Evolutionary conservation across 176 grass and related monocot genomes (phyloP).

Genomic region (Tillandsia leiboldiana): DNA sequence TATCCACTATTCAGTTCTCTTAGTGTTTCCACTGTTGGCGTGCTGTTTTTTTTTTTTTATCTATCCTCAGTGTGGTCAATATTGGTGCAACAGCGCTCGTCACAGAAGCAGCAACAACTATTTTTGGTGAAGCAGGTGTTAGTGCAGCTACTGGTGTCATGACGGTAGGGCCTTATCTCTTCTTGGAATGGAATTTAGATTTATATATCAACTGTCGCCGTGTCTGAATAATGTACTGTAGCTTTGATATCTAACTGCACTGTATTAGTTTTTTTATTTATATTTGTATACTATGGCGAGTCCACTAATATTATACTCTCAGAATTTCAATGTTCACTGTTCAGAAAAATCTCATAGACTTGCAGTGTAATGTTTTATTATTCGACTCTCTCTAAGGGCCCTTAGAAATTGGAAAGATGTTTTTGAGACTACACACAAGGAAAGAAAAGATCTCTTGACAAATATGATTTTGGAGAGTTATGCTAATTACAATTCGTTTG

Average conservation of each 20-base stretch:
- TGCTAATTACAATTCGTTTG: conserved; percentile 2
- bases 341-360: too few relatives aligned
- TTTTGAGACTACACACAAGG: too few relatives aligned
- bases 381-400: too few relatives aligned
- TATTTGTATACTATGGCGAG: too few relatives aligned
- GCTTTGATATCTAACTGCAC: too few relatives aligned
- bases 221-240: not conserved
- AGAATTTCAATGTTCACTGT: too few relatives aligned
- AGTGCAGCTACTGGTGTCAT: conserved; percentile 90
- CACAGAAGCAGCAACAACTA: conserved; percentile 83
- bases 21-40: conserved; percentile 7
- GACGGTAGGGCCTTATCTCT: conserved; percentile 49
- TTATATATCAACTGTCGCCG: not conserved
- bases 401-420: too few relatives aligned
- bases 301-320: too few relatives aligned
- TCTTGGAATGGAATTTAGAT: not conserved
- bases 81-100: conserved; percentile 90
- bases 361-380: too few relatives aligned
- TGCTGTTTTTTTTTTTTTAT: conserved; percentile 23
- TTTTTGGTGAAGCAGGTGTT: conserved; percentile 98
- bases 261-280: too few relatives aligned
- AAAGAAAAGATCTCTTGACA: too few relatives aligned
- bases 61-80: conserved; percentile 69
- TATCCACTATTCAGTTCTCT: conserved; percentile 16
- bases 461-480: too few relatives aligned